Base-by-base conservation (phyloP, 305 asterid species). In the Coffea humblotiana region DNA sequence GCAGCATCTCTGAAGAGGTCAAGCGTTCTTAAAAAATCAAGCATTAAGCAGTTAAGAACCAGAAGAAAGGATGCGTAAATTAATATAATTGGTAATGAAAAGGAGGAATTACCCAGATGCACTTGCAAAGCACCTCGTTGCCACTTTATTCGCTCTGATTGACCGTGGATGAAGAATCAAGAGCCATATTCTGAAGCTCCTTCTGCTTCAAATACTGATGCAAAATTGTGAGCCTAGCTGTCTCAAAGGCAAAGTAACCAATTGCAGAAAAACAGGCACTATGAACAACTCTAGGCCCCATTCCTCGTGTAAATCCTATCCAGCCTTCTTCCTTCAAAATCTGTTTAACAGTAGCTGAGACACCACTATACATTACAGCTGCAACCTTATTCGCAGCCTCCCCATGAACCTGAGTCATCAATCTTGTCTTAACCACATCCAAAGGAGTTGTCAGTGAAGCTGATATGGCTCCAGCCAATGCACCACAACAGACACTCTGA, bases 201-300 rank as follows among this genome's bases (percentile, higher is more conserved):
- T 91, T 95, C 29, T 78, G 87, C 87, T 71, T 88, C 76, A 95
- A 78, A 77, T 93, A 92, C 87, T 88, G 87, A 72, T 92, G 82
- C 93, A 95, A 83, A 77, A 95, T 88, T 16, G 95, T 89, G 56
- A 95, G 93, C 66, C 97, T 86, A 68, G 99, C 97, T 0, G 98
- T 96, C 89, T 96, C 99, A 82, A 95, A 95, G 0, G 99, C 97
- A 70, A 91, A 96, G 89, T 94, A 94, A 40, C 99, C 98, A 25
- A 96, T 83, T 80, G 99, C 99, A 8, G 98, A 92, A 85, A 96
- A 94, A 82, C 96, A 90, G 3, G 98, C 96, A 81, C 98, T 94
- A 73, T 94, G 90, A 82, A 94, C 90, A n/a, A 96, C 97, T 78
- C 99, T 89, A 74, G 97, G 98, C 72, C 98, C 97, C 95, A 96